Evolutionary conservation across 805 yeast species (phyloP).

Genomic region (Yarrowia phangngaensis): DNA sequence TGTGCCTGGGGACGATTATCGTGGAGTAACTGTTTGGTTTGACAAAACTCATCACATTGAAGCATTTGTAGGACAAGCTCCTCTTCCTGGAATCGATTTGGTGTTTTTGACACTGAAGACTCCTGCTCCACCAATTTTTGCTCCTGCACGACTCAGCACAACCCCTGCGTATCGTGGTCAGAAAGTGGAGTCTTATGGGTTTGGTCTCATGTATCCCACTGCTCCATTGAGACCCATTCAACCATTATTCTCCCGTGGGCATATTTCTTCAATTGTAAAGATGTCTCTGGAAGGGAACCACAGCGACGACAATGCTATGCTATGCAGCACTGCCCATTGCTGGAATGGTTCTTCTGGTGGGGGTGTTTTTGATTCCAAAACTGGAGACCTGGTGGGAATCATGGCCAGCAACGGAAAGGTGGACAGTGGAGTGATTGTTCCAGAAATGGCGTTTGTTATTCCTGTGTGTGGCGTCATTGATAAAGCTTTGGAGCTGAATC

Average conservation of each 20-base stretch:
- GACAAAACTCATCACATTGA: slow-evolving; percentile 22
- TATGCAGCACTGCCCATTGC: slow-evolving; percentile 39
- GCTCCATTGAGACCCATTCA: slow-evolving; percentile 29
- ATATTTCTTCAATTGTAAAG: slow-evolving; percentile 30
- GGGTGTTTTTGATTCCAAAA: slow-evolving; percentile 33
- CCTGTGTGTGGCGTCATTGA: slow-evolving; percentile 34
- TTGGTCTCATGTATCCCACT: slow-evolving; percentile 38
- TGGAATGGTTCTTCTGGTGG: slow-evolving; percentile 45
- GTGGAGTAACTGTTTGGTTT: slow-evolving; percentile 27
- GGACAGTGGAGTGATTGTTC: slow-evolving; percentile 38
- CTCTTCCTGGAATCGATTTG: slow-evolving; percentile 37
- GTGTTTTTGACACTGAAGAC: slow-evolving; percentile 33
- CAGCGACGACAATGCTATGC: slow-evolving; percentile 31
- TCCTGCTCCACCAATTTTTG: slow-evolving; percentile 27
- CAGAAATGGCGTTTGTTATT: slow-evolving; percentile 40
- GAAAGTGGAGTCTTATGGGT: slow-evolving; percentile 37
- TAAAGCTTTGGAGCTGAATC: slow-evolving; percentile 31
- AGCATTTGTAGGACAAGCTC: slow-evolving; percentile 30
- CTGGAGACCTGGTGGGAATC: slow-evolving; percentile 37
- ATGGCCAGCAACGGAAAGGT: slow-evolving; percentile 41
- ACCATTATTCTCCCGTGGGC: slow-evolving; percentile 38
- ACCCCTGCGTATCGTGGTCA: slow-evolving; percentile 30
- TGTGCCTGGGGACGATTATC: slow-evolving; percentile 33
- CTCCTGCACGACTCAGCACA: slow-evolving; percentile 31
- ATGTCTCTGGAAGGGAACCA: slow-evolving; percentile 28